Base-by-base conservation (phyloP, 2,329 filamentous ascomycete genomes). In the Monosporascus sp. region DNA sequence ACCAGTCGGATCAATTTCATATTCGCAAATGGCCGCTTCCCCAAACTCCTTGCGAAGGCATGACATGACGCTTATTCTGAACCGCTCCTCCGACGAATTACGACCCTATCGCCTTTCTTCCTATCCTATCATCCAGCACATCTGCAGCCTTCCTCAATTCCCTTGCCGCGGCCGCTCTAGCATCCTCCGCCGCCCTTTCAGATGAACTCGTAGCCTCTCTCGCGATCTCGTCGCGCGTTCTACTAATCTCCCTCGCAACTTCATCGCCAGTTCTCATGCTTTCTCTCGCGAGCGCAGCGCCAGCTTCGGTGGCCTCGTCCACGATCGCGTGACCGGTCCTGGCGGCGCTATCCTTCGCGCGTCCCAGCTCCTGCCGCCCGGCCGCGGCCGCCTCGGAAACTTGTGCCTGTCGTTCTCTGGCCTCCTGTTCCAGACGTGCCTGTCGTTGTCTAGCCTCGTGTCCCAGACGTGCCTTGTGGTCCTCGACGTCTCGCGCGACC, bases 381-480 rank as follows among this genome's bases (percentile, higher is more conserved):
- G 52, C 52, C 7, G 57, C 54, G 22, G 53, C 50, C 3, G 43
- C 48, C 16, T 38, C 51, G 16, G 45, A 37, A 14, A 49, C 52
- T 27, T 57, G 55, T 45, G 51, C 50, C 22, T 38, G 24, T 4
- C 53, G 55, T 19, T 63, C 57, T 14, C 37, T 54, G 9, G 44
- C 54, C 16, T 64, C 60, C 37, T 50, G 59, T 20, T 60, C 55
- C 3, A 65, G 40, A 1, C 35, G 45, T 7, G 54, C 52, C n/a
- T 52, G 24, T 4, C 53, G 55, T 19, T 63, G 57, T 14, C 37
- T 54, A 8, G 46, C 54, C 14, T 64, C 60, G 41, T 50, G 59
- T 20, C 59, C 55, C 3, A 65, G 43, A 1, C 35, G 45, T 7
- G 54, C 52, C 20, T 52, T 52, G 31, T 57, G 57, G 4, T 53